Conservation (phyloP, 1,139 yeast genomes). For the Taphrina communis region DNA sequence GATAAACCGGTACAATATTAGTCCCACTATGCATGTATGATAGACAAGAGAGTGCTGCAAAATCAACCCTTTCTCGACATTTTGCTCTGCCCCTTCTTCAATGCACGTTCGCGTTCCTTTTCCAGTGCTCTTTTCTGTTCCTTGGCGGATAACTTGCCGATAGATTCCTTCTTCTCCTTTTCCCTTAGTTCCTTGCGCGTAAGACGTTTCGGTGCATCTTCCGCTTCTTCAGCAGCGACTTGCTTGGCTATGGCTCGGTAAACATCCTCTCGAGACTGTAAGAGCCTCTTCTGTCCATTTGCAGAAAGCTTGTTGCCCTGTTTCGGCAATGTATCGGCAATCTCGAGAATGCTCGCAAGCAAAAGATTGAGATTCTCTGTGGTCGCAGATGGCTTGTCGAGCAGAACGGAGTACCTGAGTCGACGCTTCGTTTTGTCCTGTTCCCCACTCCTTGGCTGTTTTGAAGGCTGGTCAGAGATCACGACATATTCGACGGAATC, state of each 20-base stretch:
- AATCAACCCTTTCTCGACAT: slow-evolving; percentile 21
- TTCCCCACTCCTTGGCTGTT: slow-evolving; percentile 62
- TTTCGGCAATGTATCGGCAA: slow-evolving; percentile 59
- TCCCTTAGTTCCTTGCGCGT: slow-evolving; percentile 74
- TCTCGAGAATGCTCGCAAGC: slow-evolving; percentile 56
- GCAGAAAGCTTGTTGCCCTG: slow-evolving; percentile 56
- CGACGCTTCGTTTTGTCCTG: slow-evolving; percentile 36
- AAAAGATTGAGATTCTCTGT: slow-evolving; percentile 35
- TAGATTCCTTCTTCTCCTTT: slow-evolving; percentile 68
- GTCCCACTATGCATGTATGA: not conserved
- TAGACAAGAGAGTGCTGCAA: not conserved
- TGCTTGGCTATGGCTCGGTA: slow-evolving; percentile 61
- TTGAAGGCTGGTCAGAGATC: slow-evolving; percentile 75
- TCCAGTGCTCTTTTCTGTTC: slow-evolving; percentile 53
- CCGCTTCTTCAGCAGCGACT: slow-evolving; percentile 64
- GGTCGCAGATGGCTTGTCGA: slow-evolving; percentile 21
- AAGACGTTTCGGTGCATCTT: slow-evolving; percentile 72
- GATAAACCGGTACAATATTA: not conserved
- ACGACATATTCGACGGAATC: slow-evolving; percentile 66
- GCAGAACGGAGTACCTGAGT: slow-evolving; percentile 11
- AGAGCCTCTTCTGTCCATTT: slow-evolving; percentile 59
- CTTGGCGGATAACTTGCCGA: slow-evolving; percentile 71
- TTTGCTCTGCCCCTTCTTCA: slow-evolving; percentile 42
- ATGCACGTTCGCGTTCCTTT: slow-evolving; percentile 48
- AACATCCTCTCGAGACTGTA: slow-evolving; percentile 60